phyloP scores from a whole-genome alignment of 257 asterid species.

The Avicennia marina region DNA sequence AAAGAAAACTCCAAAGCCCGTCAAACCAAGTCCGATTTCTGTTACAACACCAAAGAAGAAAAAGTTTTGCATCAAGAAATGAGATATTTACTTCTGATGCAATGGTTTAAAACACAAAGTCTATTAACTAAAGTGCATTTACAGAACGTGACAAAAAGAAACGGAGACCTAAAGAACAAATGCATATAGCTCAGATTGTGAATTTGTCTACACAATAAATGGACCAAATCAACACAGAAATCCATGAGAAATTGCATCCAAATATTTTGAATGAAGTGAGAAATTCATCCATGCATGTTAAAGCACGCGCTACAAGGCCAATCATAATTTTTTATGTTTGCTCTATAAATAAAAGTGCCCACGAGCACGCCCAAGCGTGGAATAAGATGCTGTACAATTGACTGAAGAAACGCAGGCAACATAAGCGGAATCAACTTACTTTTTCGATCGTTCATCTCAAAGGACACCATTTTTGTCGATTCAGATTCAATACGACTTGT shows the following conservation, averaged over 20 bases:
- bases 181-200: background rate
- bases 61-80: slow-evolving; percentile 9
- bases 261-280: background rate
- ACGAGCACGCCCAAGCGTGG: background rate
- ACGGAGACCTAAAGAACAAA: background rate
- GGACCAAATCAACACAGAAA: background rate
- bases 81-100: background rate
- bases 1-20: slow-evolving; percentile 89
- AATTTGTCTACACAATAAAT: background rate
- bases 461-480: slow-evolving; percentile 50
- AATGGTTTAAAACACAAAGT: background rate
- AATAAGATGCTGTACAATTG: background rate
- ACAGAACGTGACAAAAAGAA: background rate
- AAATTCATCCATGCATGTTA: background rate
- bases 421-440: slow-evolving; percentile 30
- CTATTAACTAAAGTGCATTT: background rate
- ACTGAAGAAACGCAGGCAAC: background rate
- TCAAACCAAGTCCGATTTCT: slow-evolving; percentile 97
- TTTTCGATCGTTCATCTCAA: slow-evolving; percentile 81
- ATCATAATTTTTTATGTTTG: background rate
- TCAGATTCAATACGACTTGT: slow-evolving; percentile 19
- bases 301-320: background rate
- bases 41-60: slow-evolving; percentile 28
- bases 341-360: background rate
- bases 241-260: background rate